Evolutionary conservation across 1,284 basidiomycete species (phyloP), one percentile per base, ranked within the genome.

Genomic region (Pholiota adiposa): DNA sequence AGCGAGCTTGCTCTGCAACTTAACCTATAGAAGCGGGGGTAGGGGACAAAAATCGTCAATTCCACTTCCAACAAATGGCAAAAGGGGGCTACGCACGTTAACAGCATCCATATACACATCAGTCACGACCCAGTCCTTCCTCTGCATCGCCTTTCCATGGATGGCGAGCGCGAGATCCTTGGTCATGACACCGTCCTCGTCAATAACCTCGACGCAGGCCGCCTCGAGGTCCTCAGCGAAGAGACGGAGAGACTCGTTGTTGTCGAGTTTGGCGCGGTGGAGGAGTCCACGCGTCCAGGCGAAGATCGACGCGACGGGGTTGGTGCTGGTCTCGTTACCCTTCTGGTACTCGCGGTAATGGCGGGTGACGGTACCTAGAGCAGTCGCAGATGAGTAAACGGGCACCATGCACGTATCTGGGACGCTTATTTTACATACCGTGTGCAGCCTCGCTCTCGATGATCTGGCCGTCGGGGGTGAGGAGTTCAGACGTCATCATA

Each of bases 261-360:
- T 78, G 75, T 99, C 97, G 33, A 98, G 83, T 80, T 95, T 96
- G 66, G 96, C 97, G 63, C 97, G 90, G 82, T 97, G 95, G 38
- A 95, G 79, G 34, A 98, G 83, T 1, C 97, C 97, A 53, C 97
- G 89, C 16, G 97, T 99, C 97, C 97, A 99, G 12, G 97, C 97
- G 71, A 97, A 99, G 82, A 99, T 98, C 59, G 94, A 96, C 43
- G 97, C 97, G 66, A 98, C 96, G 36, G 96, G 96, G 87, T 98
- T 98, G 61, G 97, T 99, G 62, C 93, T 94, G 14, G 95, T 98
- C 79, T 98, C 95, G 63, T 92, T 89, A 63, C 94, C 94, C 80
- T 97, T 96, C 79, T 98, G 96, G 77, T 90, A 92, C 79, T 98
- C 96, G 60, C 97, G 91, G 81, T 96, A 99, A 80, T 98, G 97